Evolutionary conservation across 176 grass and related monocot genomes (phyloP).

Genomic region (Aegilops umbellulata): DNA sequence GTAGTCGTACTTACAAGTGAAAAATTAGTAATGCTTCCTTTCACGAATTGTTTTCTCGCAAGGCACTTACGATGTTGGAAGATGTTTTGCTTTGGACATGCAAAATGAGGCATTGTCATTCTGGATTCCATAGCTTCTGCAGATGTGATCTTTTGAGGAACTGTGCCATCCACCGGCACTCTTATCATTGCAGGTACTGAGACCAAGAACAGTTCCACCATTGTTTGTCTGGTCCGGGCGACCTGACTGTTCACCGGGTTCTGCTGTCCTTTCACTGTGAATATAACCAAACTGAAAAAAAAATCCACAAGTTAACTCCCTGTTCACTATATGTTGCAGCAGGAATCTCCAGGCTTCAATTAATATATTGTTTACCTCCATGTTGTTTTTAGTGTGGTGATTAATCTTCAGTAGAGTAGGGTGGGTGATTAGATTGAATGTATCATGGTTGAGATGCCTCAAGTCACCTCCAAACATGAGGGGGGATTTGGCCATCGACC

Average conservation of each 20-base stretch:
- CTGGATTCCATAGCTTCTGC: slow-evolving; percentile 30
- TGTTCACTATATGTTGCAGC: neutral
- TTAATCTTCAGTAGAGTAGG: slow-evolving; percentile 82
- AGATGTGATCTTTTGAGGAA: slow-evolving; percentile 57
- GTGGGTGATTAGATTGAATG: slow-evolving; percentile 71
- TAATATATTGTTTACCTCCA: slow-evolving; percentile 49
- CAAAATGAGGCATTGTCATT: slow-evolving; percentile 47
- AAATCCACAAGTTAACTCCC: slow-evolving; percentile 12
- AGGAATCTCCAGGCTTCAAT: neutral
- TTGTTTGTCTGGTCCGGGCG: slow-evolving; percentile 17
- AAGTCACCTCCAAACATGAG: slow-evolving; percentile 94
- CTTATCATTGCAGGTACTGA: slow-evolving; percentile 51
- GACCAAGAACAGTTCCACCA: slow-evolving; percentile 38
- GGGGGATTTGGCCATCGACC: slow-evolving; percentile 90
- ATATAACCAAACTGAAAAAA: slow-evolving; percentile 64
- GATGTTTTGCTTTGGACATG: slow-evolving; percentile 44
- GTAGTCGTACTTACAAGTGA: neutral
- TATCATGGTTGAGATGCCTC: slow-evolving; percentile 55
- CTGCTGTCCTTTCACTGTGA: slow-evolving; percentile 30
- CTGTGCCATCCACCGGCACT: slow-evolving; percentile 56
- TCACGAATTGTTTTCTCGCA: neutral
- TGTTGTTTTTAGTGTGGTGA: slow-evolving; percentile 69
- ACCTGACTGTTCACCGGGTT: neutral
- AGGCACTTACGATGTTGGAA: slow-evolving; percentile 41
- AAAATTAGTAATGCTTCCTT: neutral